Base-by-base conservation (phyloP, 129 eudicot genomes). In the Scalesia atractyloides region DNA sequence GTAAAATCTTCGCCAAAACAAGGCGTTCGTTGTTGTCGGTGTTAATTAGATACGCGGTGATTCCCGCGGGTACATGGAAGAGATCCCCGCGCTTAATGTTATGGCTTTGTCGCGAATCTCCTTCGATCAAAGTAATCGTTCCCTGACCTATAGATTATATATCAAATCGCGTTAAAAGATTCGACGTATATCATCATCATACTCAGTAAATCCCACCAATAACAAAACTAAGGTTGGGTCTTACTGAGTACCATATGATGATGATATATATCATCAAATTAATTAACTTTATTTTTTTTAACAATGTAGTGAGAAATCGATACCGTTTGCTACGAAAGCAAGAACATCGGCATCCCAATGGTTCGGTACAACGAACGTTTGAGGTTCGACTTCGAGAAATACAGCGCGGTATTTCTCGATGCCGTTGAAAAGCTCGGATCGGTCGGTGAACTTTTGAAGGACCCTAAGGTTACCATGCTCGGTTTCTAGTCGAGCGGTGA, bases 331-430 rank as follows among this genome's bases (percentile, higher is more conserved):
- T 15, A 94, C 96, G 63, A 76, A 86, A 76, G 78, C 13, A 18
- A 94, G 19, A n/a, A 72, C 46, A 0, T 94, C 91, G 0, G 98
- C 93, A 50, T 94, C 97, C 74, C 76, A 84, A 66, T 94, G 97
- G 11, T 57, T 75, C 0, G 98, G 98, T 16, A 81, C 34, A 0
- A 86, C 15, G 63, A 94, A 90, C 52, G 97, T 88, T 9, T 81
- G 90, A 7, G 98, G 98, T 9, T 86, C 75, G 15, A 89, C 89
- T 69, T 87, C 97, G 10, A 87, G 83, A 16, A 87, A 73, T 4
- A 66, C 72, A 53, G 90, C 80, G 0, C 97, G 86, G 75, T 72
- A 90, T 37, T 94, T 88, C 46, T 79, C 78, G 61, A 94, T 84
- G 0, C 93, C 97, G 0, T 68, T 54, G 37, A 93, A 83, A 18